These are phyloP conservation scores for Anacardium occidentale DNA, from an alignment of 345 rosid genomes.

Conservation along the genomic window DNA sequence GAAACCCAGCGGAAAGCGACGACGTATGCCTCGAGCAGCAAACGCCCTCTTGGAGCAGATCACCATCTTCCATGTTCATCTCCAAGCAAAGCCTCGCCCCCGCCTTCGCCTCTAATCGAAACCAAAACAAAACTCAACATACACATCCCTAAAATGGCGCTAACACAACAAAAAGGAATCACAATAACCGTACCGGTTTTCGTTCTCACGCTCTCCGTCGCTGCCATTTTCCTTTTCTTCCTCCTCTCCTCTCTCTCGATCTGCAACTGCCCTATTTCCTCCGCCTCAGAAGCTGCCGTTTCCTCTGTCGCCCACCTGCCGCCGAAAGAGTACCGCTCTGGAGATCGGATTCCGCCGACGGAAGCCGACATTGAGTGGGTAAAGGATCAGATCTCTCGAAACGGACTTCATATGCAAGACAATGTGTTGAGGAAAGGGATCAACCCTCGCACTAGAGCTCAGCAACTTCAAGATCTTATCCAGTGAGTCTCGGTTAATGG, in stretches of 20 bases:
- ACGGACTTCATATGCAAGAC: conserved; percentile 89
- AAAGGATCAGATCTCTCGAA: conserved; percentile 71
- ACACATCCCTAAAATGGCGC: neutral
- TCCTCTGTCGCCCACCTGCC: neutral
- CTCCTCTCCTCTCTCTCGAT: conserved; percentile 72
- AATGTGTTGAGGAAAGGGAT: conserved; percentile 93
- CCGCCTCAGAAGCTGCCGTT: conserved; percentile 22
- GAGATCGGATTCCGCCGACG: conserved; percentile 45
- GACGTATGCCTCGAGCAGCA: too few relatives aligned
- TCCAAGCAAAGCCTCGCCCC: neutral
- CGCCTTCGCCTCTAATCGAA: too few relatives aligned
- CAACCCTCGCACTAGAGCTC: conserved; percentile 90
- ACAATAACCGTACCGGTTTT: conserved; percentile 63
- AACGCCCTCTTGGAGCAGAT: too few relatives aligned
- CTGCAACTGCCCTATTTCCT: conserved; percentile 52
- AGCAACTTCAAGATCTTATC: conserved; percentile 79
- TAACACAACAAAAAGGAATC: conserved; percentile 56
- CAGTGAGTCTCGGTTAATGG: conserved; percentile 40
- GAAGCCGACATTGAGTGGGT: conserved; percentile 79
- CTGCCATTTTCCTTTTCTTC: conserved; percentile 64
- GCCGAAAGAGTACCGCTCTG: neutral
- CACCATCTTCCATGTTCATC: neutral
- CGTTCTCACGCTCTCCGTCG: conserved; percentile 58
- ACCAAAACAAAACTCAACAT: neutral
- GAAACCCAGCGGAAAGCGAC: too few relatives aligned